phyloP scores from a whole-genome alignment of 1,284 basidiomycete genomes.

The Ustilago bromivora region DNA sequence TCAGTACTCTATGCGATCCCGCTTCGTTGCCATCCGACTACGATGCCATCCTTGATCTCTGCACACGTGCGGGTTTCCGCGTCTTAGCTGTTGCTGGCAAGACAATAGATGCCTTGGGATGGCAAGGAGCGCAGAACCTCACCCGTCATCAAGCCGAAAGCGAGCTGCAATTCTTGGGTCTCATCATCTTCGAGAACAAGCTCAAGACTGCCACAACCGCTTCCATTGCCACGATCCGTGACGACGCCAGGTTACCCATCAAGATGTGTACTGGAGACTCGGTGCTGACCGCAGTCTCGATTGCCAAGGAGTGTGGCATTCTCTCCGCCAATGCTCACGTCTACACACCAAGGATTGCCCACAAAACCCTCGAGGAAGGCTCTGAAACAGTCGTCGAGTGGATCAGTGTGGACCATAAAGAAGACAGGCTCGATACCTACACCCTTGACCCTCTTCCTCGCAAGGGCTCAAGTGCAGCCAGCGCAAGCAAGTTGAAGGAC shows the following conservation, averaged over 20 bases:
- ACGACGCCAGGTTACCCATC: constrained; percentile 44
- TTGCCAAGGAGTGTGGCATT: constrained; percentile 50
- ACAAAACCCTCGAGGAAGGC: neutral
- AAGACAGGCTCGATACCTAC: constrained; percentile 41
- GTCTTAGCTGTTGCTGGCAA: constrained; percentile 99
- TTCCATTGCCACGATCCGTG: constrained; percentile 35
- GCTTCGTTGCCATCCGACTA: constrained; percentile 82
- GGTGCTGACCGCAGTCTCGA: constrained; percentile 49
- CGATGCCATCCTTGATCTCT: constrained; percentile 94
- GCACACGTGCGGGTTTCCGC: constrained; percentile 95
- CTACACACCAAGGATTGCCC: constrained; percentile 31
- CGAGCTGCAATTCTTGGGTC: constrained; percentile 88
- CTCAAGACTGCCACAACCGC: constrained; percentile 92
- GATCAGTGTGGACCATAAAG: constrained; percentile 39
- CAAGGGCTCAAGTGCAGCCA: neutral
- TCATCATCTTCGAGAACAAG: constrained; percentile 99
- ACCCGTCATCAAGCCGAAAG: constrained; percentile 97
- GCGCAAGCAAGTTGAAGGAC: constrained; percentile 19
- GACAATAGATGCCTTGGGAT: constrained; percentile 89
- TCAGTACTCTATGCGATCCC: constrained; percentile 83
- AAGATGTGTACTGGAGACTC: constrained; percentile 61
- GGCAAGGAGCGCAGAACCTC: constrained; percentile 97
- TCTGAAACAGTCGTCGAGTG: constrained; percentile 32
- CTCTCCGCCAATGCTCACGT: constrained; percentile 28
- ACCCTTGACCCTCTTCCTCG: constrained; percentile 33